Conservation (phyloP, 2,329 filamentous ascomycete genomes). For the Aspergillus oerlinghausenensis region DNA sequence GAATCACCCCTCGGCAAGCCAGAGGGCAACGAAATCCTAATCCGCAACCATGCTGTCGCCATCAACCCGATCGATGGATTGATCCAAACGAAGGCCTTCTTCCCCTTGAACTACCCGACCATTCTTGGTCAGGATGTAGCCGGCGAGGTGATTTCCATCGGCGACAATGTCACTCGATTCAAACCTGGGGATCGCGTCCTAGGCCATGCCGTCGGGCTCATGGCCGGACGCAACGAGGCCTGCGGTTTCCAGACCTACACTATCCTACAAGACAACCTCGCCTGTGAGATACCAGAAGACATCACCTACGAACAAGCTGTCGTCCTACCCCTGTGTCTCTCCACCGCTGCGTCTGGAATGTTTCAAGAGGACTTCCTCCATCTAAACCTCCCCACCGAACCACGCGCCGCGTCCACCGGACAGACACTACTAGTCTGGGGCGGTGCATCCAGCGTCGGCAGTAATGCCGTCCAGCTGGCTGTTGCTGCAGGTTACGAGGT, state of each 20-base stretch:
- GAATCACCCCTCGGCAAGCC: too few species aligned
- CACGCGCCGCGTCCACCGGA: too few species aligned
- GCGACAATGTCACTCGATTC: conserved; percentile 9
- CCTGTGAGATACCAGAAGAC: conserved; percentile 21
- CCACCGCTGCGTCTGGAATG: conserved; percentile 26
- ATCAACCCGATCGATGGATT: conserved; percentile 32
- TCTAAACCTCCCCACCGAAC: conserved; percentile 12
- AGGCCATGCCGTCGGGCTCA: conserved; percentile 17
- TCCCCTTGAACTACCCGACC: conserved; percentile 8
- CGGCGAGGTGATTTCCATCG: conserved; percentile 11
- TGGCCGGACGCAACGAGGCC: conserved; percentile 4
- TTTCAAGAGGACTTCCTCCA: conserved; percentile 24
- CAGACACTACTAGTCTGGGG: conserved; percentile 10
- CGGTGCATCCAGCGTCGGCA: conserved; percentile 13
- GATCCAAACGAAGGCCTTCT: conserved; percentile 21
- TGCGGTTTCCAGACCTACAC: conserved; percentile 30
- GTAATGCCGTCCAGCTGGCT: conserved; percentile 11
- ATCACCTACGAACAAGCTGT: conserved; percentile 26
- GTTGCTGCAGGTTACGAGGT: conserved; percentile 11
- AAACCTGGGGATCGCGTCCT: conserved; percentile 25
- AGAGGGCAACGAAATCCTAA: conserved; percentile 14
- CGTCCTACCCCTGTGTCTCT: conserved; percentile 30
- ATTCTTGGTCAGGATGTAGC: conserved; percentile 16
- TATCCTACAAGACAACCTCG: conserved; percentile 17
- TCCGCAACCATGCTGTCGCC: conserved; percentile 21